These are phyloP conservation scores for Vitis hybrid DNA, from an alignment of 177 flowering plant genomes.

Conservation along the genomic window DNA sequence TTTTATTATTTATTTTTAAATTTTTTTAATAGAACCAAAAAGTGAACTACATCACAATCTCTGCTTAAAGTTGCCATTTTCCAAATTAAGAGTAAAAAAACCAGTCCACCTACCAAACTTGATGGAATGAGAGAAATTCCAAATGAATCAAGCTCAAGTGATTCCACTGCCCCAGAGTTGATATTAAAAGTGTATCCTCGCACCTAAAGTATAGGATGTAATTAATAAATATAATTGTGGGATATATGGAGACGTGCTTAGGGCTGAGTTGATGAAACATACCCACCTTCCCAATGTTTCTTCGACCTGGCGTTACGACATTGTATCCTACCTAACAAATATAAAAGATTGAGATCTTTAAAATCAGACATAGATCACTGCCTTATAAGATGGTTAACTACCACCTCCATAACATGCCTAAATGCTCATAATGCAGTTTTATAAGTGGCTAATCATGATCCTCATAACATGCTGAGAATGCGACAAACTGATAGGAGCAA, in stretches of 20 bases:
- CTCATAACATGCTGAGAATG: too few relatives aligned
- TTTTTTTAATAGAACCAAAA: background rate
- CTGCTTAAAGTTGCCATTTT: background rate
- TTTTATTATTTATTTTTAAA: too few relatives aligned
- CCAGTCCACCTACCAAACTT: conserved; percentile 54
- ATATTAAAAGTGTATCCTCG: conserved; percentile 77
- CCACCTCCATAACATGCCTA: too few relatives aligned
- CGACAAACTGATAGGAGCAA: too few relatives aligned
- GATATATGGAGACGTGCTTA: background rate
- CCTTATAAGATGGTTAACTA: too few relatives aligned
- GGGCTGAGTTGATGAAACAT: conserved; percentile 3
- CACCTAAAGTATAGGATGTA: conserved; percentile 41
- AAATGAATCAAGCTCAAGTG: conserved; percentile 86
- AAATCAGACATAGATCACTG: too few relatives aligned
- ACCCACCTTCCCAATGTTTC: conserved; percentile 71
- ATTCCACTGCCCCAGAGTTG: conserved; percentile 69
- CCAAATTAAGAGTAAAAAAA: background rate
- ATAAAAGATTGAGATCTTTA: conserved; percentile 14
- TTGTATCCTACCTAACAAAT: conserved; percentile 76
- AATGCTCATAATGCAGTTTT: too few relatives aligned
- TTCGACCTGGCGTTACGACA: conserved; percentile 62
- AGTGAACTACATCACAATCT: background rate
- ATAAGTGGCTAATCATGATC: too few relatives aligned
- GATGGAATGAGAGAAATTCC: conserved; percentile 87
- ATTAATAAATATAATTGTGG: background rate